A percentile compares a stretch with the other conserved stretches of the same genome.
Conservation (phyloP, 176 grass and related monocot genomes). For the Aegilops bicornis region DNA sequence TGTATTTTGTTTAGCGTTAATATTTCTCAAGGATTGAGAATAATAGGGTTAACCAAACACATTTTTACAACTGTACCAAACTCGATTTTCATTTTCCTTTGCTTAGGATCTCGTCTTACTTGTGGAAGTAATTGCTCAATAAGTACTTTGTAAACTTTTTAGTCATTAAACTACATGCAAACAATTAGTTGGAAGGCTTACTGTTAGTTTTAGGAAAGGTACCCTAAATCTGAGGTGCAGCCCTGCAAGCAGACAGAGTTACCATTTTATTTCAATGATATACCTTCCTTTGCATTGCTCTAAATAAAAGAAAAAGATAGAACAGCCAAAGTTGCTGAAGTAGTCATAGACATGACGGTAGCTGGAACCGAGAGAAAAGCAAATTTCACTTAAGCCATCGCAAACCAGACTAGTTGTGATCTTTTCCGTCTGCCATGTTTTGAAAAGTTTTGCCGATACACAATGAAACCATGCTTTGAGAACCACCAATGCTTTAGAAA, state of each 20-base stretch:
- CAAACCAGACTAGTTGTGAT: background rate
- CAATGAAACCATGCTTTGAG: background rate
- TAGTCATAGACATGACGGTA: background rate
- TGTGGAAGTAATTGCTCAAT: constrained; percentile 1
- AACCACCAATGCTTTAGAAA: background rate
- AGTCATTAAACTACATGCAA: background rate
- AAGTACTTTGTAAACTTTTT: background rate
- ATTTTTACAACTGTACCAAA: background rate
- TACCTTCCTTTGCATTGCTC: background rate
- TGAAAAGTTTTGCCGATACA: background rate
- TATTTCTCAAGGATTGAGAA: constrained; percentile 2
- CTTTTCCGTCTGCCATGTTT: background rate
- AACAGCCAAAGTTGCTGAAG: background rate
- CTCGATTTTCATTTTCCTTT: background rate
- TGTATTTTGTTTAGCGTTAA: background rate
- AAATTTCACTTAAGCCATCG: background rate
- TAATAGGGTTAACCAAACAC: background rate
- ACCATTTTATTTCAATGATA: background rate
- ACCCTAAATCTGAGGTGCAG: background rate
- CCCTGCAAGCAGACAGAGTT: background rate
- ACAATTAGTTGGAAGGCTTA: background rate
- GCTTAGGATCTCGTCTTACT: background rate
- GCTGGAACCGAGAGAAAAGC: background rate
- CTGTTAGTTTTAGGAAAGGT: background rate
- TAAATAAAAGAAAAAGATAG: background rate